Evolutionary conservation across 257 asterid species (phyloP).

Genomic region (Apocynum venetum): DNA sequence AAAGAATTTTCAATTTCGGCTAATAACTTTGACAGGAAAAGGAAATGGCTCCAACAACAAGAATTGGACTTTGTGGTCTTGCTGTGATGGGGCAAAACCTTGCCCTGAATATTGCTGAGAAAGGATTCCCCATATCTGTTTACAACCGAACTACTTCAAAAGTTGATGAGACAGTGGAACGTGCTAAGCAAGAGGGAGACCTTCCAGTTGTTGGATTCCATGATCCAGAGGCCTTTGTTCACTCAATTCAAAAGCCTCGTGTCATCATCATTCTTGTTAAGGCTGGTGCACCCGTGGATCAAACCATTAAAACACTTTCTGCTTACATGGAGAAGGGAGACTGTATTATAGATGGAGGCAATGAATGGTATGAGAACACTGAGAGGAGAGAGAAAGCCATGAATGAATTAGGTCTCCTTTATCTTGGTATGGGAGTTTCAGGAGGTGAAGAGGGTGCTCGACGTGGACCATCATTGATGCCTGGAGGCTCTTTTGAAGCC

Average conservation of each 20-base stretch:
- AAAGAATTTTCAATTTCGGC: neutral
- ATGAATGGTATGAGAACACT: slow-evolving; percentile 98
- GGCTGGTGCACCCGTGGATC: slow-evolving; percentile 97
- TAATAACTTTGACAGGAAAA: slow-evolving; percentile 13
- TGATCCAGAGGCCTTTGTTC: slow-evolving; percentile 76
- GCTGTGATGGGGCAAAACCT: slow-evolving; percentile 99
- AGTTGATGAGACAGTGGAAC: slow-evolving; percentile 88
- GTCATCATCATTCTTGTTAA: slow-evolving; percentile 90
- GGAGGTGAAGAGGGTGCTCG: slow-evolving; percentile 99
- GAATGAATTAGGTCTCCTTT: slow-evolving; percentile 68
- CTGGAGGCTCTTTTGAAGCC: slow-evolving; percentile 87
- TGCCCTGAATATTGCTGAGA: slow-evolving; percentile 96
- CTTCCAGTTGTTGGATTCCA: slow-evolving; percentile 87
- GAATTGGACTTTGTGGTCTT: slow-evolving; percentile 98
- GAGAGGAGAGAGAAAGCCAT: slow-evolving; percentile 87
- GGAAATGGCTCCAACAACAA: slow-evolving; percentile 68
- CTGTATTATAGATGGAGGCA: slow-evolving; percentile 93
- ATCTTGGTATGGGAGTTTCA: slow-evolving; percentile 99
- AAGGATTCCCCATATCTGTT: slow-evolving; percentile 95
- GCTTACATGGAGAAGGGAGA: slow-evolving; percentile 93
- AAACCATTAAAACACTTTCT: slow-evolving; percentile 83
- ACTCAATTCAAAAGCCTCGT: slow-evolving; percentile 92
- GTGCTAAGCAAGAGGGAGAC: slow-evolving; percentile 81
- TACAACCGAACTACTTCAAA: slow-evolving; percentile 94
- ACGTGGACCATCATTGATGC: slow-evolving; percentile 93